phyloP scores from a whole-genome alignment of 768 basidiomycete genomes.

The Suillus discolor region DNA sequence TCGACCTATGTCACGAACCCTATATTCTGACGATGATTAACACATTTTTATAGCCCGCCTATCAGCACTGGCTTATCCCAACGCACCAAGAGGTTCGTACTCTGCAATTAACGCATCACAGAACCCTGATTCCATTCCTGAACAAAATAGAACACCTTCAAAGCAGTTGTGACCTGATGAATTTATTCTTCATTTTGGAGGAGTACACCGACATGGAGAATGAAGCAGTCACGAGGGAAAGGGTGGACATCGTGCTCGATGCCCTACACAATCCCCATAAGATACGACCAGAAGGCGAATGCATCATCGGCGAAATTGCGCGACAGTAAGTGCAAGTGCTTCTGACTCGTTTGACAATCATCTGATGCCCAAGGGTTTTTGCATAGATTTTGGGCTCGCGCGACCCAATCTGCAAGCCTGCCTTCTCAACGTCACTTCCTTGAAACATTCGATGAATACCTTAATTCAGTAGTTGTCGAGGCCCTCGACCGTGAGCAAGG shows the following conservation, averaged over 20 bases:
- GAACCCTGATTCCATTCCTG: background rate
- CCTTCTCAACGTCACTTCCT: constrained; percentile 13
- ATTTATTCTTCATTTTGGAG: constrained; percentile 33
- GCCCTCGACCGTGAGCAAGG: constrained; percentile 13
- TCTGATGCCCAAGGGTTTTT: background rate
- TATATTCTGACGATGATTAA: background rate
- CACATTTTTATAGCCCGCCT: constrained; percentile 4
- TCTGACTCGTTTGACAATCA: constrained; percentile 21
- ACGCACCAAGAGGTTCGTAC: constrained; percentile 6
- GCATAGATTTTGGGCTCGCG: constrained; percentile 13
- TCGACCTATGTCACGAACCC: background rate
- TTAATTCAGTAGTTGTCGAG: constrained; percentile 5
- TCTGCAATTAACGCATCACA: constrained; percentile 10
- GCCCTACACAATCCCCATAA: constrained; percentile 7
- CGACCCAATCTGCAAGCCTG: background rate
- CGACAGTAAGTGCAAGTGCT: constrained; percentile 20
- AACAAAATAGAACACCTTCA: constrained; percentile 21
- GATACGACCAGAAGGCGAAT: constrained; percentile 11
- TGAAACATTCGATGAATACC: constrained; percentile 3
- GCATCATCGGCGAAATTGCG: constrained; percentile 11
- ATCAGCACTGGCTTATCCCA: constrained; percentile 6
- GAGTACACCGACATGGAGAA: constrained; percentile 30
- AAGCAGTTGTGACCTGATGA: constrained; percentile 33
- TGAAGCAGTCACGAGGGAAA: background rate
- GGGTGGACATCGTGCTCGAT: constrained; percentile 12